phyloP scores from a whole-genome alignment of 2,329 filamentous ascomycete species.

The Ascochyta viciae-villosae region DNA sequence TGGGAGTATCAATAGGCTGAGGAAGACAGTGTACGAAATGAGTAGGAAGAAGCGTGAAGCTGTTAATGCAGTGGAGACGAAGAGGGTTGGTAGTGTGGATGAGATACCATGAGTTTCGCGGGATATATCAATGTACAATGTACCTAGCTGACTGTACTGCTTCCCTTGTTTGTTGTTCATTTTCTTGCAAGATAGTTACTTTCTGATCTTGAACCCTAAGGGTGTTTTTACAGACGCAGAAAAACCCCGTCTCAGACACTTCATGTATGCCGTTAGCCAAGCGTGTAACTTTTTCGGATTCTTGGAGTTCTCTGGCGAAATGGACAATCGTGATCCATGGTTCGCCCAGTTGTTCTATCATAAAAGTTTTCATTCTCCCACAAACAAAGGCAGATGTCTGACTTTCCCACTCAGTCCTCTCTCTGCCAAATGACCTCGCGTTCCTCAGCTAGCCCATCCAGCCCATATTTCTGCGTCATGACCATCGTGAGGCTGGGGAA shows the following conservation, averaged over 20 bases:
- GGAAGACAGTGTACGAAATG: constrained; percentile 36
- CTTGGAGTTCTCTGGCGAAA: not conserved
- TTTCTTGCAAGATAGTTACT: accelerated
- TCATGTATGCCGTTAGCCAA: too few species aligned
- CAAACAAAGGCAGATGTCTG: not conserved
- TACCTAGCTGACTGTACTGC: too few species aligned
- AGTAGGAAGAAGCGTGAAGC: constrained; percentile 34
- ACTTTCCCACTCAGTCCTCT: not conserved
- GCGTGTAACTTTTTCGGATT: too few species aligned
- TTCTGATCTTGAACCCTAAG: too few species aligned
- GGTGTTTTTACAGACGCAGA: too few species aligned
- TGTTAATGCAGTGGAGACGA: constrained; percentile 27
- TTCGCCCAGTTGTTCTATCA: too few species aligned
- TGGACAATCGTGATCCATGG: not conserved
- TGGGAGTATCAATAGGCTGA: constrained; percentile 37
- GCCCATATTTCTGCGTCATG: not conserved
- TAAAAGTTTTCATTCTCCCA: not conserved
- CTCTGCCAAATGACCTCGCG: not conserved
- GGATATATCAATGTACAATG: too few species aligned
- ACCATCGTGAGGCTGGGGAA: not conserved
- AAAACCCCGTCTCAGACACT: too few species aligned
- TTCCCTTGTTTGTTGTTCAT: too few species aligned
- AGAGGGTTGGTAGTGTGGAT: constrained; percentile 24
- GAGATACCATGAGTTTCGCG: constrained; percentile 27
- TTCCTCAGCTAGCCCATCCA: not conserved